A percentile compares a stretch with the other conserved stretches of the same genome.
Conservation (phyloP, 2,329 filamentous ascomycete genomes). For the Lasiodiplodia sp. region DNA sequence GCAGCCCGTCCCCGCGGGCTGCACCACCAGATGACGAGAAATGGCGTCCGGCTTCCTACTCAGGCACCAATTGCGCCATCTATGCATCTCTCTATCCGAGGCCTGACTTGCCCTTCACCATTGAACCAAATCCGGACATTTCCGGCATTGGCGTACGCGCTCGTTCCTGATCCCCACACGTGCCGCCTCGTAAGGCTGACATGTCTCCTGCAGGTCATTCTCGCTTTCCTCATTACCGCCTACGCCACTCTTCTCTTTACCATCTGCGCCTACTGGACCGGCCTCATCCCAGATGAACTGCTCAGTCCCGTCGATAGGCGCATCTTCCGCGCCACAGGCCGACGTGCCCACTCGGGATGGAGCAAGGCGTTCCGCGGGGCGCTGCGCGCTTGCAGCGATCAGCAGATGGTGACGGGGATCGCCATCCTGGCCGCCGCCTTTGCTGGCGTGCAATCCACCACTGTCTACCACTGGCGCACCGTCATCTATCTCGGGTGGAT, state of each 20-base stretch:
- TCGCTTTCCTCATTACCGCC: constrained; percentile 5
- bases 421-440: constrained; percentile 34
- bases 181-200: not conserved
- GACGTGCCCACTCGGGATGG: not conserved
- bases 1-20: not conserved
- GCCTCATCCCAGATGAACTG: not conserved
- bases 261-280: constrained; percentile 1
- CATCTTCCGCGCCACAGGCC: not conserved
- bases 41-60: not conserved
- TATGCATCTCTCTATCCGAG: not conserved
- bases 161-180: not conserved
- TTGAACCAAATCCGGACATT: constrained; percentile 9
- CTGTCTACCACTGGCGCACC: constrained; percentile 33
- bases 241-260: not conserved
- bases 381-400: constrained; percentile 34
- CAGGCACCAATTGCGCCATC: not conserved
- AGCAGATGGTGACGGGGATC: constrained; percentile 37
- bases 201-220: not conserved
- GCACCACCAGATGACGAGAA: too few relatives aligned
- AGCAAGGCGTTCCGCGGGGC: constrained; percentile 24
- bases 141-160: constrained; percentile 5
- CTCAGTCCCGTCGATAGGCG: not conserved
- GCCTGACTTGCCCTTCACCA: not conserved
- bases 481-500: constrained; percentile 36
- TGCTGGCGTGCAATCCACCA: constrained; percentile 11